Conservation (phyloP, 345 rosid genomes). For the Linum trigynum region DNA sequence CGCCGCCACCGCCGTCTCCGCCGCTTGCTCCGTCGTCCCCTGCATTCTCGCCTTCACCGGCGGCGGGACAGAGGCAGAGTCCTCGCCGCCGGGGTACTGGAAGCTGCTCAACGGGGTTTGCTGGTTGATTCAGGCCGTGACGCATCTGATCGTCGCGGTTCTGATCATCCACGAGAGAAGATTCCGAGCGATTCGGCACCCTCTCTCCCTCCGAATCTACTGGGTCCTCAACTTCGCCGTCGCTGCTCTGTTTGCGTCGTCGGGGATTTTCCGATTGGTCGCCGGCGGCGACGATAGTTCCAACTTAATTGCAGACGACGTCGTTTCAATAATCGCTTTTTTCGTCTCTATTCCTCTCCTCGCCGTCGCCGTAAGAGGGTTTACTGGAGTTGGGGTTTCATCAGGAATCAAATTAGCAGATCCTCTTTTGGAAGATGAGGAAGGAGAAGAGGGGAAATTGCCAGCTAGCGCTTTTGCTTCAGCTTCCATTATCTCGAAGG, state of each 20-base stretch:
- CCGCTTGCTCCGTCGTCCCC: constrained; percentile 33
- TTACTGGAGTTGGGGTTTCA: constrained; percentile 41
- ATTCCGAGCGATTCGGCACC: constrained; percentile 51
- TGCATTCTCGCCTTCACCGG: constrained; percentile 45
- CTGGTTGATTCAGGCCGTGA: constrained; percentile 69
- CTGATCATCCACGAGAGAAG: constrained; percentile 62
- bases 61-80: constrained; percentile 14
- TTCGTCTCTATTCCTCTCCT: constrained; percentile 49
- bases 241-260: constrained; percentile 37
- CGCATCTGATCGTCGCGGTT: constrained; percentile 49
- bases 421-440: constrained; percentile 16
- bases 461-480: constrained; percentile 54
- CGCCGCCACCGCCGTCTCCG: constrained; percentile 31
- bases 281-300: constrained; percentile 18
- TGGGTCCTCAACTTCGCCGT: constrained; percentile 45
- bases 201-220: constrained; percentile 50
- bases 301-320: constrained; percentile 43
- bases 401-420: constrained; percentile 25
- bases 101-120: constrained; percentile 39
- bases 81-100: constrained; percentile 6
- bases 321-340: constrained; percentile 38
- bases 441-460: constrained; percentile 17
- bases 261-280: constrained; percentile 45
- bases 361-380: constrained; percentile 49
- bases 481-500: constrained; percentile 54